phyloP scores from a whole-genome alignment of 352 stramenopile species.

The Blastocystis sp. region DNA sequence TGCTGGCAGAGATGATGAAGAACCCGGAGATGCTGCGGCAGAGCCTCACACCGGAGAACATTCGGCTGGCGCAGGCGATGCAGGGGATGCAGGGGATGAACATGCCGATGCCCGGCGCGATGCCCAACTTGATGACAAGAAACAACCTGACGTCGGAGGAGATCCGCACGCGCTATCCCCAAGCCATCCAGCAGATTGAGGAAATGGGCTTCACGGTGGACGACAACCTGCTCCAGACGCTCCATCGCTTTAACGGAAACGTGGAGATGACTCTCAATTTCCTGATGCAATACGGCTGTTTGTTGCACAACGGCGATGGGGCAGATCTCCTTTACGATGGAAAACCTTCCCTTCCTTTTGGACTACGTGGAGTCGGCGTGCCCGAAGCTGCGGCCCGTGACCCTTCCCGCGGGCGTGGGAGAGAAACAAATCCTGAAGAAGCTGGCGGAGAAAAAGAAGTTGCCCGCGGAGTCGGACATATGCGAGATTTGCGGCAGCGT shows the following conservation, averaged over 20 bases:
- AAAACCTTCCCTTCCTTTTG: conserved; percentile 51
- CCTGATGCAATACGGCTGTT: conserved; percentile 4
- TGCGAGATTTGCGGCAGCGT: conserved; percentile 45
- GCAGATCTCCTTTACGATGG: background rate
- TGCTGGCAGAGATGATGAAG: conserved; percentile 35
- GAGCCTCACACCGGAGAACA: conserved; percentile 42
- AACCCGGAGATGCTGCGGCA: conserved; percentile 18
- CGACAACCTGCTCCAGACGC: conserved; percentile 30
- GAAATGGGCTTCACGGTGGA: conserved; percentile 60
- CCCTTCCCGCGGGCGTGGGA: conserved; percentile 23
- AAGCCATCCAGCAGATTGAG: conserved; percentile 40
- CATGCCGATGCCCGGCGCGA: background rate
- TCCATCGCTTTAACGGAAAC: conserved; percentile 52
- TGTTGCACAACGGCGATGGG: background rate
- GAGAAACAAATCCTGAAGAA: conserved; percentile 34
- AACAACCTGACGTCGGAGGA: conserved; percentile 4
- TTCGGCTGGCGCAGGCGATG: background rate
- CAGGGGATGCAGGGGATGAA: background rate
- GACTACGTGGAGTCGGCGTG: conserved; percentile 14
- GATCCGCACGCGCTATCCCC: conserved; percentile 27
- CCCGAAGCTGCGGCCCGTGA: conserved; percentile 21
- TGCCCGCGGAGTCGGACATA: background rate
- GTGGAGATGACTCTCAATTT: conserved; percentile 58
- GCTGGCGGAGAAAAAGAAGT: background rate
- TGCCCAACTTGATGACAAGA: background rate